phyloP scores from a whole-genome alignment of 202 grass and related monocot genomes.

The Zoysia matrella region DNA sequence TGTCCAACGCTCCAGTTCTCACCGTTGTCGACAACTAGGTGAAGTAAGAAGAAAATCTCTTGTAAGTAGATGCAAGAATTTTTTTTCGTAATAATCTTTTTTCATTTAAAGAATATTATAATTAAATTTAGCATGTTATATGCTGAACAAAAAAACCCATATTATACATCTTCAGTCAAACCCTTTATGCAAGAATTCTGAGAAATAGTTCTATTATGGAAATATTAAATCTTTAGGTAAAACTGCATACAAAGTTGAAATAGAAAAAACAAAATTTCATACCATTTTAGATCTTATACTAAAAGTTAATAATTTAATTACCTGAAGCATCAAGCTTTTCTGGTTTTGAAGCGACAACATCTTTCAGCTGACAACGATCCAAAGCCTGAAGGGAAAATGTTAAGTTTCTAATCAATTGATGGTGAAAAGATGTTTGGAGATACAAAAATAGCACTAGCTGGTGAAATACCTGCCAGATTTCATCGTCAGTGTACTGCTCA shows the following conservation, averaged over 20 bases:
- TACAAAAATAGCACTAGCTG: background rate
- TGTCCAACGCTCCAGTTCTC: constrained; percentile 99
- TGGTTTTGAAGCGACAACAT: constrained; percentile 80
- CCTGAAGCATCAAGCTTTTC: constrained; percentile 96
- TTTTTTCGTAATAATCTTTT: background rate
- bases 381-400: constrained; percentile 65
- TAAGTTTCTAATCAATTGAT: constrained; percentile 30
- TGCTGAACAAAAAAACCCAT: background rate
- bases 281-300: background rate
- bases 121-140: background rate
- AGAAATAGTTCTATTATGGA: background rate
- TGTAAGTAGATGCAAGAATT: constrained; percentile 6
- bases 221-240: background rate
- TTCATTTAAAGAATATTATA: background rate
- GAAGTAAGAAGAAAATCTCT: background rate
- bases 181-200: background rate
- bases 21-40: constrained; percentile 90
- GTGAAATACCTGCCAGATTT: constrained; percentile 94
- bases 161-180: background rate
- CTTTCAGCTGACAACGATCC: constrained; percentile 92
- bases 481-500: constrained; percentile 85
- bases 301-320: constrained; percentile 40
- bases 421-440: background rate
- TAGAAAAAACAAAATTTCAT: background rate
- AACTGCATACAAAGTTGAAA: constrained; percentile 4